Conservation (phyloP, 768 basidiomycete species). For the Mycena sanguinolenta region DNA sequence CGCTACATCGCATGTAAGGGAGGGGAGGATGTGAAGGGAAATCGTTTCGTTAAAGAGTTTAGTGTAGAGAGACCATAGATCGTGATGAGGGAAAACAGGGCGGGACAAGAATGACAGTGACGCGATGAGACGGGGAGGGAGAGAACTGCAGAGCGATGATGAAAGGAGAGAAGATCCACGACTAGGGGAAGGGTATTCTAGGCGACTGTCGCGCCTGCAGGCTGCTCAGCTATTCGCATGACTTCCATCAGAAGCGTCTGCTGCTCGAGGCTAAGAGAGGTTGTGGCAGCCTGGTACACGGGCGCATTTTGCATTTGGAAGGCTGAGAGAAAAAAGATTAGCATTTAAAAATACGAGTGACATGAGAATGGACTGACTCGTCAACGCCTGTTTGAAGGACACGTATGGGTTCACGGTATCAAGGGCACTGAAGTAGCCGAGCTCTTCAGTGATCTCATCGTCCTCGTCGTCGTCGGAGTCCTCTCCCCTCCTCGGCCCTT, state of each 20-base stretch:
- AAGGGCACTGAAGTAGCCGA: conserved; percentile 87
- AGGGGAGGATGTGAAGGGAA: background rate
- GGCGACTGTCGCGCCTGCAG: conserved; percentile 18
- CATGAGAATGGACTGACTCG: conserved; percentile 63
- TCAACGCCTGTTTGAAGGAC: conserved; percentile 83
- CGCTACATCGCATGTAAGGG: conserved; percentile 20
- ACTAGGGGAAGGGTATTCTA: conserved; percentile 13
- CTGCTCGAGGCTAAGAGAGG: conserved; percentile 77
- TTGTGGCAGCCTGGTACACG: conserved; percentile 81
- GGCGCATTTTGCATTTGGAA: conserved; percentile 82
- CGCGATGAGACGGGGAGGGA: background rate
- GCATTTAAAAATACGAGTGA: background rate
- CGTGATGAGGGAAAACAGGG: conserved; percentile 17
- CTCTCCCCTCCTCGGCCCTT: conserved; percentile 64
- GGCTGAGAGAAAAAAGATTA: conserved; percentile 53
- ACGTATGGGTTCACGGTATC: conserved; percentile 84
- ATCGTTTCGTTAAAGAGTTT: conserved; percentile 19
- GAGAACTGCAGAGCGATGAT: conserved; percentile 26
- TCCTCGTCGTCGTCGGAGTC: conserved; percentile 67
- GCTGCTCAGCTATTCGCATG: conserved; percentile 77
- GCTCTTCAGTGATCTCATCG: conserved; percentile 80
- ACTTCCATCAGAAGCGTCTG: conserved; percentile 89
- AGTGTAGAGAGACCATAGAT: conserved; percentile 31
- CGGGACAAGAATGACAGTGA: background rate
- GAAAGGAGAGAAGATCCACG: conserved; percentile 8